Base-by-base conservation (phyloP, 1,139 yeast species). In the Candida freyschussii region DNA sequence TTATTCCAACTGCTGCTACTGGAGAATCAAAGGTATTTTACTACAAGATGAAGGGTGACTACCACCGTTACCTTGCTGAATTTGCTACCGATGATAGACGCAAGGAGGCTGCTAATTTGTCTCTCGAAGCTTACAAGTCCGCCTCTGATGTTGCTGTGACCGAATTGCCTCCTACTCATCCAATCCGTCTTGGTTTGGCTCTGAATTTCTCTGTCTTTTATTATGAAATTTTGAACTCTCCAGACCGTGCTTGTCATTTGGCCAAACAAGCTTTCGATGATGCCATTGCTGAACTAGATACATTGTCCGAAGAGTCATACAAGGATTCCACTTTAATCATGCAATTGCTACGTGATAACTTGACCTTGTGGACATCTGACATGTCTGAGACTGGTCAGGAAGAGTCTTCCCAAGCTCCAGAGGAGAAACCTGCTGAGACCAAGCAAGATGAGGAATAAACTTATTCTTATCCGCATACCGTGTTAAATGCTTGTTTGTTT, bases 41-140 rank as follows among this genome's bases (percentile, higher is more conserved):
- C 75, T 87, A 85, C 72, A 91, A 91, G 78, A 91, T 91, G 97
- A 89, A 91, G 75, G 98, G 97, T 70, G 98, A 91, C 65, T 91
- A 91, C 75, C 95, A 89, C 74, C 95, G 98, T 70, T 91, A 91
- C 67, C 76, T 91, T 67, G 97, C 97, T 45, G 98, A 91, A 69
- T 91, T 91, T 58, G 93, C 96, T 45, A 72, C 78, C 50, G 78
- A 86, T 49, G 96, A 86, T 53, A 83, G 84, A 69, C 84, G 96
- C 61, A 85, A 86, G 62, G 87, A 75, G 48, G 94, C 96, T 45
- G 94, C 97, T 36, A 91, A 84, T 56, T 74, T 82, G 51, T 89
- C 97, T 29, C 77, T 87, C 60, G 95, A 86, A 62, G 93, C 96
- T 47, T 91, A 91, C 74, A 84, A 85, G 67, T 65, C 93, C 47